These are phyloP conservation scores for Lojkania enalia DNA, from an alignment of 2,329 filamentous ascomycete genomes.

Conservation along the genomic window DNA sequence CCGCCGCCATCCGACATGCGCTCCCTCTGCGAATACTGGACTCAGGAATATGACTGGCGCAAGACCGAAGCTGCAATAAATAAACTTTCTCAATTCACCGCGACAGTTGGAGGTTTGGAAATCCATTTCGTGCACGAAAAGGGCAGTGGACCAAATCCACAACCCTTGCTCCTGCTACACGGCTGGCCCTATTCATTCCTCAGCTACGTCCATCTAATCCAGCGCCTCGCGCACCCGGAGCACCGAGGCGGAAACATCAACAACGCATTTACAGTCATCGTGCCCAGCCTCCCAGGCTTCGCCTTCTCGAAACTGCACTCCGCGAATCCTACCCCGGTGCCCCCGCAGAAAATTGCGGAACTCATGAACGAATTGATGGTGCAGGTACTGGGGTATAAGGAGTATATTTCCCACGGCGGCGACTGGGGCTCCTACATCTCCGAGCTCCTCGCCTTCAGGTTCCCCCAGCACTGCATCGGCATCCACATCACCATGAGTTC, in stretches of 20 bases:
- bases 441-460: neutral
- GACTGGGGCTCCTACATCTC: slow-evolving; percentile 4
- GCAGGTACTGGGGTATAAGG: slow-evolving; percentile 1
- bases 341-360: neutral
- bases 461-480: slow-evolving; percentile 3
- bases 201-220: slow-evolving; percentile 1
- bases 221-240: slow-evolving; percentile 2
- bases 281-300: slow-evolving; percentile 5
- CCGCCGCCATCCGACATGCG: slow-evolving; percentile 4
- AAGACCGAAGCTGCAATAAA: slow-evolving; percentile 2
- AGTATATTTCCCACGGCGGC: slow-evolving; percentile 7
- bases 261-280: slow-evolving; percentile 4
- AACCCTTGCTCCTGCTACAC: slow-evolving; percentile 2
- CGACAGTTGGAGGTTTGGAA: neutral
- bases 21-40: slow-evolving; percentile 6
- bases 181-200: slow-evolving; percentile 8
- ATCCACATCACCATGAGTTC: slow-evolving; percentile 1
- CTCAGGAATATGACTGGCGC: slow-evolving; percentile 1
- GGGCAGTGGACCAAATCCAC: slow-evolving; percentile 2
- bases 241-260: slow-evolving; percentile 1
- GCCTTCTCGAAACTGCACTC: slow-evolving; percentile 1
- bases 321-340: neutral
- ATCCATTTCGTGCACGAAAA: slow-evolving; percentile 7
- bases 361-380: slow-evolving; percentile 5
- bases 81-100: slow-evolving; percentile 1